Evolutionary conservation across 495 filamentous ascomycete genomes (phyloP).

Genomic region (Cryomyces minteri): DNA sequence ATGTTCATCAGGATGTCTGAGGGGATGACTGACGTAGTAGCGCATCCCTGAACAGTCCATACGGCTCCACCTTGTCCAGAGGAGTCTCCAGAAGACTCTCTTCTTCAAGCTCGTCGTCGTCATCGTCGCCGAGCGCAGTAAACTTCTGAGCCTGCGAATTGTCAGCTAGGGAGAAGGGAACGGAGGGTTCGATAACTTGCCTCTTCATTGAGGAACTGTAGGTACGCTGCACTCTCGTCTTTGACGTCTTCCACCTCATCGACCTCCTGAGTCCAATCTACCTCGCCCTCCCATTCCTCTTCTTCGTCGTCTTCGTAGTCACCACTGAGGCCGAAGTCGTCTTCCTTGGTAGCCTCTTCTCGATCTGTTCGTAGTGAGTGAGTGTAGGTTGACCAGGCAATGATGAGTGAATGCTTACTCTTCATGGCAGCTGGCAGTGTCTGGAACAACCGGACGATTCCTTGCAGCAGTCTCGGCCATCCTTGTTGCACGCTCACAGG

Average conservation of each 20-base stretch:
- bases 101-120: conserved; percentile 84
- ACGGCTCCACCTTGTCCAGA: conserved; percentile 86
- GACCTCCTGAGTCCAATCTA: conserved; percentile 36
- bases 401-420: conserved; percentile 30
- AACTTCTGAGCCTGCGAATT: conserved; percentile 58
- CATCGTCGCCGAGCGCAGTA: conserved; percentile 45
- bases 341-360: conserved; percentile 80
- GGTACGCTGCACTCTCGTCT: conserved; percentile 83
- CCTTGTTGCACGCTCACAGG: conserved; percentile 81
- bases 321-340: conserved; percentile 53
- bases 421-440: conserved; percentile 74
- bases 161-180: too few species aligned
- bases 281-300: conserved; percentile 57
- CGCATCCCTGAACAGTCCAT: conserved; percentile 64
- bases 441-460: conserved; percentile 80
- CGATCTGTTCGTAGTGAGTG: conserved; percentile 32
- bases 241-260: conserved; percentile 51
- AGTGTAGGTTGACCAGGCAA: background rate
- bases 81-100: conserved; percentile 84
- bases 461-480: conserved; percentile 88
- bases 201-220: conserved; percentile 90
- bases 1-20: conserved; percentile 4
- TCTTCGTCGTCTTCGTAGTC: conserved; percentile 42
- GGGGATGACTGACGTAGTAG: conserved; percentile 48
- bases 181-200: conserved; percentile 19